Evolutionary conservation across 306 rosid species (phyloP).

Genomic region (Trifolium dubium): DNA sequence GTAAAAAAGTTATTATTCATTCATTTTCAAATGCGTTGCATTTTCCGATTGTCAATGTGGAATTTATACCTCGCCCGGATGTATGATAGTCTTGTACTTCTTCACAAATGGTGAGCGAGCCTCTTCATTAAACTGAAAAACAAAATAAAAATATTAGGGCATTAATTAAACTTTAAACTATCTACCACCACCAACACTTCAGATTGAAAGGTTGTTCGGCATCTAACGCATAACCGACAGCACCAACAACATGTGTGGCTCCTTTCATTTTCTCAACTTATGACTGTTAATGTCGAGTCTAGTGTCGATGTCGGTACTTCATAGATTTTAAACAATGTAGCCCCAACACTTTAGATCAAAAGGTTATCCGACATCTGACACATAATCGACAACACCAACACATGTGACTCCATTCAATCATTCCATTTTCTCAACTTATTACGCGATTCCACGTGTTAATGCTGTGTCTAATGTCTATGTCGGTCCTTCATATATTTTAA

Average conservation of each 20-base stretch:
- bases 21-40: background rate
- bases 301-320: no score
- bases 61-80: constrained; percentile 92
- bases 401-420: no score
- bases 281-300: no score
- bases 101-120: constrained; percentile 98
- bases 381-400: no score
- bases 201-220: background rate
- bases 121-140: constrained; percentile 91
- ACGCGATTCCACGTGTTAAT: background rate
- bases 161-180: constrained; percentile 22
- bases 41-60: background rate
- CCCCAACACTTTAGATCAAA: no score
- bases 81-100: constrained; percentile 99
- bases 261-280: background rate
- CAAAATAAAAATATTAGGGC: background rate
- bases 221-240: background rate
- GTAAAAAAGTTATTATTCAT: constrained; percentile 7
- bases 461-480: background rate
- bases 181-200: background rate
- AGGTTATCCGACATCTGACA: no score
- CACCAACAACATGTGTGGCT: background rate
- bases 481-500: background rate
- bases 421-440: no score
- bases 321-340: background rate